A percentile compares a stretch with the other conserved stretches of the same genome.
phyloP scores from a whole-genome alignment of 805 yeast species.

The Candida anglica region DNA sequence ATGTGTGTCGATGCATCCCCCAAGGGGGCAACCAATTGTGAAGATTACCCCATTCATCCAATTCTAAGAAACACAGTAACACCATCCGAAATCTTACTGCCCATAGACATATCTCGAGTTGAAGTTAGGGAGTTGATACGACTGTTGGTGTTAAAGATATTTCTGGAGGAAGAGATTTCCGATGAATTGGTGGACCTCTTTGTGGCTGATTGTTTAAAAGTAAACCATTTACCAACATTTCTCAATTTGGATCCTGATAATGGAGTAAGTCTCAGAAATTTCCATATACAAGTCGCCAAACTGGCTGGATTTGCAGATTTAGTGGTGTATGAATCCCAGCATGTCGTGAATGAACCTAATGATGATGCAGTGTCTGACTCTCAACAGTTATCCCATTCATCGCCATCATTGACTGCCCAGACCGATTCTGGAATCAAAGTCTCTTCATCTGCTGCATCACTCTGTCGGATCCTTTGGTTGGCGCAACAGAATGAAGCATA shows the following conservation, averaged over 20 bases:
- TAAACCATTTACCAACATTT: conserved; percentile 49
- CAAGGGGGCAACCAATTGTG: conserved; percentile 3
- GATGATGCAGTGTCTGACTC: conserved; percentile 7
- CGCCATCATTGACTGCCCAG: conserved; percentile 22
- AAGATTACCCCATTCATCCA: conserved; percentile 5
- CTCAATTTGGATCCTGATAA: conserved; percentile 60
- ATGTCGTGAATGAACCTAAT: conserved; percentile 22
- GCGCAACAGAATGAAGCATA: conserved; percentile 29
- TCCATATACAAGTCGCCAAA: conserved; percentile 83
- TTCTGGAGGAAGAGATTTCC: conserved; percentile 10
- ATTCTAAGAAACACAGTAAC: conserved; percentile 53
- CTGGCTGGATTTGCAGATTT: conserved; percentile 71
- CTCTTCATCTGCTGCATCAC: too few relatives aligned
- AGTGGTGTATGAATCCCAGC: conserved; percentile 65
- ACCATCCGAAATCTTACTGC: conserved; percentile 49
- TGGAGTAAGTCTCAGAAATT: conserved; percentile 78
- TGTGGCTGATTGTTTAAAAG: conserved; percentile 40
- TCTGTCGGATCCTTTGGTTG: conserved; percentile 32
- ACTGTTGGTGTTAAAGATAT: conserved; percentile 5
- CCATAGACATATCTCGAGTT: conserved; percentile 39
- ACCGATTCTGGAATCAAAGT: background rate
- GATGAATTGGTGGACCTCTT: conserved; percentile 17
- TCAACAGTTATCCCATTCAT: conserved; percentile 39
- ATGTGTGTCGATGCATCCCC: conserved; percentile 29
- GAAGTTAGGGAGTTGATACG: conserved; percentile 22